Evolutionary conservation across 805 yeast genomes (phyloP), one percentile per base, ranked within the genome.

Genomic region (Candida vartiovaarae): DNA sequence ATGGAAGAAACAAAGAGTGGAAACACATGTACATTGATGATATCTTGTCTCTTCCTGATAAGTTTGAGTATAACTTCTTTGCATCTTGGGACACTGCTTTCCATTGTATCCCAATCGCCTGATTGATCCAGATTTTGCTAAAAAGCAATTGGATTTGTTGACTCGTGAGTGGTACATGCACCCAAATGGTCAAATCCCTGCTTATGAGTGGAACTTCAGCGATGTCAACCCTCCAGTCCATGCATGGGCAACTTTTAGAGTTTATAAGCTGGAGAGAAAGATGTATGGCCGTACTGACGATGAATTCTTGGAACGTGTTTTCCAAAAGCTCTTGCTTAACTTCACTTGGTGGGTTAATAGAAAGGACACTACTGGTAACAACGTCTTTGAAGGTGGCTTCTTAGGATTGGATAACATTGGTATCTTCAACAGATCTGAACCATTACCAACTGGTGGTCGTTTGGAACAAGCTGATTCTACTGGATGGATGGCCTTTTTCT

Each of bases 141-240:
- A 89, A 63, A 82, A 78, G 54, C 96, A 89, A 66, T 73, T 89
- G 53, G 95, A 84, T 60, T 68, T 89, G 45, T 68, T 89, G 61
- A 83, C 95, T 29, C 75, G 96, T 59, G 97, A 89, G 65, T 89
- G 96, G 96, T 89, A 89, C 61, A 87, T 88, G 95, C 96, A 91
- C 61, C 96, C 96, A 38, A 89, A 89, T 61, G 97, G 97, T n/a
- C 96, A 90, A 64, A 78, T 88, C 51, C 96, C 97, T 0, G 96
- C 96, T 10, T 89, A 89, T 62, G 97, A 89, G 65, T 89, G 97
- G 97, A 89, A 90, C 62, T 89, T 89, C 57, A 71, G 84, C 49
- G 97, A 89, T 63, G 95, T 90, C n/a, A 89, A 89, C 61, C 97
- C 97, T 1, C 97, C 97, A 0, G 97, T 89, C 32, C 96, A 90